Base-by-base conservation (phyloP, 2,329 filamentous ascomycete genomes). In the Epichloe coenophiala region DNA sequence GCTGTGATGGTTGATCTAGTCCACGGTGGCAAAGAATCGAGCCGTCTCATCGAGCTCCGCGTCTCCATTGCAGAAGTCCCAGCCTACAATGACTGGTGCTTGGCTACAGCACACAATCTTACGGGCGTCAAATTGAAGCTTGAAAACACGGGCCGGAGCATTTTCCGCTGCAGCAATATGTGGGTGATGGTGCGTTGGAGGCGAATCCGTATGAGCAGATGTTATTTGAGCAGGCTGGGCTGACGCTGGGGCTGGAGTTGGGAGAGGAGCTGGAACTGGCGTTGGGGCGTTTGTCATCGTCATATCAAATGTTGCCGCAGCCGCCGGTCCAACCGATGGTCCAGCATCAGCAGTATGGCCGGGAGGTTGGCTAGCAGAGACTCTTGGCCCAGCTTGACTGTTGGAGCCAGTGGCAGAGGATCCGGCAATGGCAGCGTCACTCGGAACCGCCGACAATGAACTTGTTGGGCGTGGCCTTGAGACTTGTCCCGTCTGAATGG, bases 61-160 rank as follows among this genome's bases (percentile, higher is more conserved):
- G 57, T 98, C 90, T 4, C 81, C 84, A 58, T 89, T 88, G 53
- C 89, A 93, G 74, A 97, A 98, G 66, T 98, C 93, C 93, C 93
- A 98, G 0, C 90, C 93, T 0, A 97, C 88, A 61, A 98, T 97
- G 15, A 85, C 81, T 39, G 83, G 83, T 51, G 93, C 88, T 65
- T 97, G 90, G 56, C 86, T 93, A 64, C 91, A 96, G 70, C 90
- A 96, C 50, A 98, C 85, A 58, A 98, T 94, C 59, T 90, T 83
- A 21, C 89, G 79, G 1, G 89, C 87, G 63, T 98, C 93, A 58
- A 96, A 98, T 65, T 98, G 93, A 37, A 97, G 74, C 68, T 98
- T 98, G 73, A 97, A 98, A 3, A 98, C 86, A 23, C 93, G 70
- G 7, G 74, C 71, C 11, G 73, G 70, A 50, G 70, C 72, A 36